Base-by-base conservation (phyloP, 371 early-diverging fungal genomes). In the Entomophthora muscae region DNA sequence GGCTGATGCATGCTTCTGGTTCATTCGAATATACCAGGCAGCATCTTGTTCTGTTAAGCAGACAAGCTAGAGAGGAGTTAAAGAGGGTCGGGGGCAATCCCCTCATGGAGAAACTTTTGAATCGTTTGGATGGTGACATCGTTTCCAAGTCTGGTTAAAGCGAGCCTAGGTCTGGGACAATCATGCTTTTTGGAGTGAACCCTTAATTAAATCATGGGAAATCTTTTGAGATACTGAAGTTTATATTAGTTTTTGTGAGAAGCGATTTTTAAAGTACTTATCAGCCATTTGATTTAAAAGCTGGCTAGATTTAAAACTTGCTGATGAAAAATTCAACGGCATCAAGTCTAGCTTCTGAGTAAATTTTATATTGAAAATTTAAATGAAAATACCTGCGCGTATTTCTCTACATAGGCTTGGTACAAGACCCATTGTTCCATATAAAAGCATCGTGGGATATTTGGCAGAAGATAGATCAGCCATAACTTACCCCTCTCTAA, bases 1-100 rank as follows among this genome's bases (percentile, higher is more conserved):
- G 77, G 58, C 66, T 94, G 27, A 82, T 95, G 80, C 75, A 85
- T 5, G 42, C 31, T n/a, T 32, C 33, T 13, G 27, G 27, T 10
- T 61, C 61, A 3, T 61, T 61, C 31, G 52, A 61, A 61, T 61
- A 32, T 24, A 61, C 61, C 17, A 42, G 42, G 42, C 42, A 42
- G 10, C 17, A 42, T 17, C 42, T 42, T 10, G 42, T 10, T 10
- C 42, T 42, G 5, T 17, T 42, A 17, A 42, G 42, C 17, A 17
- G 42, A 17, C 42, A 17, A 5, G 42, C 42, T 17, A 42, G 42
- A 42, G 42, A 42, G 17, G 42, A 42, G 42, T 42, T 42, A 42
- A 42, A 42, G 42, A 42, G 17, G 5, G 10, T 42, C 5, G 42
- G 42, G 17, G 42, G 42, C 5, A 42, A 42, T 42, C 17, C 5